Evolutionary conservation across 2,329 filamentous ascomycete species (phyloP), one percentile per base, ranked within the genome.

Genomic region (Colletotrichum liaoningense): DNA sequence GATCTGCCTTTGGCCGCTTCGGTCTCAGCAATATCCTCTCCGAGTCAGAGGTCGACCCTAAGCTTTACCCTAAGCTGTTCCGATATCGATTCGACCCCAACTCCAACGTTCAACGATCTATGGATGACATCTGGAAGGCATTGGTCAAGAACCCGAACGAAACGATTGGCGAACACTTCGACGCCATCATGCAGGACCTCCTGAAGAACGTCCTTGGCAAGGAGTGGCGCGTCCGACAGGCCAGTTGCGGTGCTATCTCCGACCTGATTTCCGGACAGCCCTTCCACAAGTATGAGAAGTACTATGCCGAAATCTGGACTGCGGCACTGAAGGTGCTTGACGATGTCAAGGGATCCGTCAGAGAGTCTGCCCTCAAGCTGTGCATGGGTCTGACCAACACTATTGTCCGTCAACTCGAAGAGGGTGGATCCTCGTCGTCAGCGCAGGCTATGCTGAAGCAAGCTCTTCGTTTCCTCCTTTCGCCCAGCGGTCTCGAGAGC

Each of bases 41-140:
- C 0, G 95, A 97, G 78, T 95, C 95, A 0, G 89, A 91, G 73
- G 89, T 97, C 72, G 97, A 98, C 78, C 95, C 95, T 0, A 98
- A 97, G 81, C 89, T 99, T 19, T 98, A 98, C 78, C 95, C 95
- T 0, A 98, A 98, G 83, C 89, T 99, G 2, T 99, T 93, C 83
- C 91, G 97, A 60, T 99, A 98, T 83, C 89, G 95, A 63, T 98
- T 98, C 74, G 97, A 99, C 81, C 97, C 97, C 0, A 98, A 98
- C 79, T 88, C 92, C 2, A 98, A 97, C 76, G 97, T 98, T 14
- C 94, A 96, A 80, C 89, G 92, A 60, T 98, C 96, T 0, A 99
- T 99, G 97, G 95, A 97, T 70, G 95, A 97, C 75, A 98, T 99
- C 76, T 99, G 97, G 97, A 95, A 94, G 78, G 93, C 96, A 0